Evolutionary conservation across 1,139 yeast species (phyloP).

Genomic region (Pneumocystis canis): DNA sequence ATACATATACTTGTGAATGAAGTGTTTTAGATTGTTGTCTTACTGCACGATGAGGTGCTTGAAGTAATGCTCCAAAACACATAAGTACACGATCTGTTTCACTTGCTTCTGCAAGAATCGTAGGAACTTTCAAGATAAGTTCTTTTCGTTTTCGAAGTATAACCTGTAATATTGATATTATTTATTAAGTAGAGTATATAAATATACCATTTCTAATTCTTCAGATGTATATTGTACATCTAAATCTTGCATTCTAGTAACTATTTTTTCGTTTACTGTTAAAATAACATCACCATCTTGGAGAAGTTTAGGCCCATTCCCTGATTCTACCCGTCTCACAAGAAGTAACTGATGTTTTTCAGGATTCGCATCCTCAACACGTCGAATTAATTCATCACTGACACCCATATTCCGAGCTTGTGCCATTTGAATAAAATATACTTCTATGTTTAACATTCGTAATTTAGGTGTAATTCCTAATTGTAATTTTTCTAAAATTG

Average conservation of each 20-base stretch:
- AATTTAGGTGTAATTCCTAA: conserved; percentile 39
- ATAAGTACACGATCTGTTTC: conserved; percentile 53
- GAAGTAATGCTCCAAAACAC: conserved; percentile 71
- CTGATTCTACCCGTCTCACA: conserved; percentile 50
- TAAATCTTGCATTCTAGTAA: conserved; percentile 54
- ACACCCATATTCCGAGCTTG: conserved; percentile 80
- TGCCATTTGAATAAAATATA: conserved; percentile 50
- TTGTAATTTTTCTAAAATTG: conserved; percentile 30
- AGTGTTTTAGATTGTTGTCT: conserved; percentile 59
- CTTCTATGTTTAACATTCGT: conserved; percentile 65
- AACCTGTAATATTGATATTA: conserved; percentile 15
- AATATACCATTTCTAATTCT: conserved; percentile 32
- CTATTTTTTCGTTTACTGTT: conserved; percentile 49
- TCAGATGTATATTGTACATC: conserved; percentile 36
- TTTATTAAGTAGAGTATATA: background rate
- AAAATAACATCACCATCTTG: conserved; percentile 57
- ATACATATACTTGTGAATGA: conserved; percentile 73
- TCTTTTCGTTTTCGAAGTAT: conserved; percentile 49
- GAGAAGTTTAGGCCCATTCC: conserved; percentile 37
- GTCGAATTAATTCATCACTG: conserved; percentile 63
- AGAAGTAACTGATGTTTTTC: conserved; percentile 61
- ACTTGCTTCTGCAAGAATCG: conserved; percentile 41
- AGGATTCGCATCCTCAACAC: conserved; percentile 42
- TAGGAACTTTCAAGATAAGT: conserved; percentile 45
- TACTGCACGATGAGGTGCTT: conserved; percentile 55